These are phyloP conservation scores for Globisporangium solare DNA, from an alignment of 352 stramenopile genomes.

Conservation along the genomic window DNA sequence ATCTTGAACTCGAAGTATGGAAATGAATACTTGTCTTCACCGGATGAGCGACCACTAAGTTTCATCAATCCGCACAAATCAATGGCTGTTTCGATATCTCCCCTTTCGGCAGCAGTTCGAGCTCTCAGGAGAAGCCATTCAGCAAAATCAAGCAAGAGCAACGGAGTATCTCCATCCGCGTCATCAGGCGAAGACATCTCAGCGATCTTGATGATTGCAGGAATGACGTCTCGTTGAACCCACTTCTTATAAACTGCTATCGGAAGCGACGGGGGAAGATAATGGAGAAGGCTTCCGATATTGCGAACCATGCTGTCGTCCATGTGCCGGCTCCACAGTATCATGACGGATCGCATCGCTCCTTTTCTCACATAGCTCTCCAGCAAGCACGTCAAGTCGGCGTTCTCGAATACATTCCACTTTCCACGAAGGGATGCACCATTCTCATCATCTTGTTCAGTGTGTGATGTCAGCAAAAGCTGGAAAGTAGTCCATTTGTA, in stretches of 20 bases:
- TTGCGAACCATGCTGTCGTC: slow-evolving; percentile 24
- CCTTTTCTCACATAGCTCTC: slow-evolving; percentile 41
- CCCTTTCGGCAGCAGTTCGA: slow-evolving; percentile 19
- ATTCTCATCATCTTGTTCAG: neutral
- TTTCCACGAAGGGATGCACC: slow-evolving; percentile 10
- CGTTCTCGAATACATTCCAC: slow-evolving; percentile 35
- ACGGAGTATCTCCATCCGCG: neutral
- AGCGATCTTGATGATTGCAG: slow-evolving; percentile 29
- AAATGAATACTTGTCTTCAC: neutral
- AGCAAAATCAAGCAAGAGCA: slow-evolving; percentile 22
- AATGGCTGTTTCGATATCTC: slow-evolving; percentile 28
- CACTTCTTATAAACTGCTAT: slow-evolving; percentile 45
- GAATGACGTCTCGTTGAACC: slow-evolving; percentile 49
- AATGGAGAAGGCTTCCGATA: slow-evolving; percentile 32
- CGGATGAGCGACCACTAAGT: neutral
- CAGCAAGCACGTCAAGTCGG: slow-evolving; percentile 32
- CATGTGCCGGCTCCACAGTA: slow-evolving; percentile 55
- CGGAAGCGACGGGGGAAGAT: slow-evolving; percentile 34
- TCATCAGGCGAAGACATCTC: slow-evolving; percentile 3
- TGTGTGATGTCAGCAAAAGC: slow-evolving; percentile 30
- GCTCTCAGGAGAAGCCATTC: slow-evolving; percentile 30
- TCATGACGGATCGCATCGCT: slow-evolving; percentile 41
- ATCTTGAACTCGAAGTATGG: slow-evolving; percentile 26
- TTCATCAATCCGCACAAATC: slow-evolving; percentile 28
- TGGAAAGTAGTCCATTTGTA: slow-evolving; percentile 76